Conservation (phyloP, 305 asterid genomes). For the Stenogyne calaminthoides region DNA sequence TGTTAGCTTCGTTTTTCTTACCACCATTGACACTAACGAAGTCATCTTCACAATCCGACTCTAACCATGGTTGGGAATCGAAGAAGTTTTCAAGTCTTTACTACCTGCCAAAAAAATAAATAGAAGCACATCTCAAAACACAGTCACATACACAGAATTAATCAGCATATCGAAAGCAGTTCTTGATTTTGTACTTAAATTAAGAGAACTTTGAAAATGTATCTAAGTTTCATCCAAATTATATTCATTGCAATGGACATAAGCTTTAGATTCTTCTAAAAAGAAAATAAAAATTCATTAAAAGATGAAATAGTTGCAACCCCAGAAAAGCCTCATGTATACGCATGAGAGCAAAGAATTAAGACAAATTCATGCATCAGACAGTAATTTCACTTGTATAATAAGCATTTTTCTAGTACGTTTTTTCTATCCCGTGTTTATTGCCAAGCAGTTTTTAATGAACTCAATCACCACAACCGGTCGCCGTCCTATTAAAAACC, state of each 20-base stretch:
- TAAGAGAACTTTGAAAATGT: background rate
- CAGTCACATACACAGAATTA: background rate
- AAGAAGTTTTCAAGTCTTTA: constrained; percentile 81
- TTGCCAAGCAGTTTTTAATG: background rate
- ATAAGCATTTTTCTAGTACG: background rate
- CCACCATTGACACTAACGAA: constrained; percentile 86
- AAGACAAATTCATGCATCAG: background rate
- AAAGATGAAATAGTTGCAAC: too few relatives aligned
- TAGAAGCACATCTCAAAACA: constrained; percentile 26
- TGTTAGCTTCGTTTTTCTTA: constrained; percentile 38
- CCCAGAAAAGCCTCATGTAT: background rate
- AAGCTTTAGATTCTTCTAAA: too few relatives aligned
- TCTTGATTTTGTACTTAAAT: background rate
- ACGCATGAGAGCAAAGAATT: background rate
- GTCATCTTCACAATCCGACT: constrained; percentile 90
- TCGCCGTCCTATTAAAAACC: background rate
- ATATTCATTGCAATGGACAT: background rate
- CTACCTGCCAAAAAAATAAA: constrained; percentile 55
- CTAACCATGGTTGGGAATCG: constrained; percentile 84
- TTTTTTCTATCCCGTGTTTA: background rate
- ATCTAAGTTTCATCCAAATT: background rate
- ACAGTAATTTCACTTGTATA: background rate
- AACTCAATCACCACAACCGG: background rate
- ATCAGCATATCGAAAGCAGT: background rate
- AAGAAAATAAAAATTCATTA: too few relatives aligned